A percentile compares a stretch with the other conserved stretches of the same genome.
These are phyloP conservation scores for Heterococcus sp. DNA, from an alignment of 108 stramenopile species.

Conservation along the genomic window DNA sequence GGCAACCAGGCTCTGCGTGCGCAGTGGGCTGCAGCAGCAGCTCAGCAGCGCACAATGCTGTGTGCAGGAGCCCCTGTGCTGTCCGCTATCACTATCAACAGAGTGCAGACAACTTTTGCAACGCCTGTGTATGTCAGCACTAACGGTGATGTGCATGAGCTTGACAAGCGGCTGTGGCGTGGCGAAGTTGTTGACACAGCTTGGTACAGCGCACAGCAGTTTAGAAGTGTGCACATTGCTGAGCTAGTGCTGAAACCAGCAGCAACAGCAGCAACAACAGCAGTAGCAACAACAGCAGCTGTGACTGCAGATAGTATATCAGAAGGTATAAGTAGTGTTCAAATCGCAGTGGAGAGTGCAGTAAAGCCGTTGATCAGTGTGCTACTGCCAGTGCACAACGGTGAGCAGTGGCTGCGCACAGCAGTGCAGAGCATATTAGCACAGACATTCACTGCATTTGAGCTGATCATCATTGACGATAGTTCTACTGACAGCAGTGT, in stretches of 20 bases:
- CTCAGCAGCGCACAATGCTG: neutral
- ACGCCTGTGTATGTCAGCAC: constrained; percentile 22
- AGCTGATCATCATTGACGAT: constrained; percentile 37
- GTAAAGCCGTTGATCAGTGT: constrained; percentile 10
- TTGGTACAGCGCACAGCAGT: constrained; percentile 12
- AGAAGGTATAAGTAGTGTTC: neutral
- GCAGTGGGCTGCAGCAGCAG: neutral
- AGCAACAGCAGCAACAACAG: neutral
- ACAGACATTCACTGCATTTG: neutral
- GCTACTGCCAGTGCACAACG: constrained; percentile 26
- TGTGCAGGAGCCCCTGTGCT: constrained; percentile 13
- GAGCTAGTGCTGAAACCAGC: constrained; percentile 3
- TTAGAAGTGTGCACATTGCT: constrained; percentile 30
- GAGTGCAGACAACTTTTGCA: constrained; percentile 33
- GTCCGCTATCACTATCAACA: constrained; percentile 22
- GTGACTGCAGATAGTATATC: neutral
- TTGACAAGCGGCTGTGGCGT: constrained; percentile 16
- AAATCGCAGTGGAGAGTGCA: too few relatives aligned
- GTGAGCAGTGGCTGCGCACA: constrained; percentile 7
- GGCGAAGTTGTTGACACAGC: neutral
- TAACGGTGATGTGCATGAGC: constrained; percentile 8
- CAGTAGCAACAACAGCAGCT: neutral
- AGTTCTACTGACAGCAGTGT: constrained; percentile 26
- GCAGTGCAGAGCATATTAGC: constrained; percentile 17
- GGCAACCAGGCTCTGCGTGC: constrained; percentile 6